A percentile compares a stretch with the other conserved stretches of the same genome.
Evolutionary conservation across 148 eudicot genomes (phyloP).

Genomic region (Dysphania ambrosioides): DNA sequence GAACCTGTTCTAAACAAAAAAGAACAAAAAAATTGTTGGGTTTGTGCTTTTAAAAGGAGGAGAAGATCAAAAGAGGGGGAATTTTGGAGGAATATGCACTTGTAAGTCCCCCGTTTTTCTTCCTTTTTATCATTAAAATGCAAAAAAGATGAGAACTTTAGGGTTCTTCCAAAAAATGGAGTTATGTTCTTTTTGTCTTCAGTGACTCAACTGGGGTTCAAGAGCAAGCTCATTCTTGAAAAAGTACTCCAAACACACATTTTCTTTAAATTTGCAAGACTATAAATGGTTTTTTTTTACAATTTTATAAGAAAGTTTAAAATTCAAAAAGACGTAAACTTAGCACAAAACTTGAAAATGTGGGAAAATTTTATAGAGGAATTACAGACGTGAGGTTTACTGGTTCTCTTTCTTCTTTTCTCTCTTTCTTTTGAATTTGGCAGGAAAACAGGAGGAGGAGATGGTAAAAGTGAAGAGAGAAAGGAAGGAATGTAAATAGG

Average conservation of each 20-base stretch:
- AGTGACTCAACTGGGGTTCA: slow-evolving; percentile 24
- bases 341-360: not conserved
- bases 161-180: slow-evolving; percentile 27
- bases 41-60: slow-evolving; percentile 23
- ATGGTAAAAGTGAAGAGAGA: not conserved
- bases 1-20: not conserved
- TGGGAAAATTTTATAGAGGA: slow-evolving; percentile 7
- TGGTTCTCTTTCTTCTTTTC: not conserved
- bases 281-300: not conserved
- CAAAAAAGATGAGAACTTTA: slow-evolving; percentile 27
- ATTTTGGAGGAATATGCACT: slow-evolving; percentile 26
- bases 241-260: slow-evolving; percentile 34
- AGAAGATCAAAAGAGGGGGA: slow-evolving; percentile 24
- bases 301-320: slow-evolving; percentile 1
- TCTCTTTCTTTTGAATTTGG: not conserved
- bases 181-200: slow-evolving; percentile 7
- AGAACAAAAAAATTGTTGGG: slow-evolving; percentile 2
- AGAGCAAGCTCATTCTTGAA: slow-evolving; percentile 22
- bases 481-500: not conserved
- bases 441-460: not conserved
- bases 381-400: not conserved
- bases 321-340: not conserved
- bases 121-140: slow-evolving; percentile 30
- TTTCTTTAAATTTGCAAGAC: slow-evolving; percentile 11
- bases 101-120: slow-evolving; percentile 24